Evolutionary conservation across 2,329 filamentous ascomycete species (phyloP).

Genomic region (Graphilbum fragrans): DNA sequence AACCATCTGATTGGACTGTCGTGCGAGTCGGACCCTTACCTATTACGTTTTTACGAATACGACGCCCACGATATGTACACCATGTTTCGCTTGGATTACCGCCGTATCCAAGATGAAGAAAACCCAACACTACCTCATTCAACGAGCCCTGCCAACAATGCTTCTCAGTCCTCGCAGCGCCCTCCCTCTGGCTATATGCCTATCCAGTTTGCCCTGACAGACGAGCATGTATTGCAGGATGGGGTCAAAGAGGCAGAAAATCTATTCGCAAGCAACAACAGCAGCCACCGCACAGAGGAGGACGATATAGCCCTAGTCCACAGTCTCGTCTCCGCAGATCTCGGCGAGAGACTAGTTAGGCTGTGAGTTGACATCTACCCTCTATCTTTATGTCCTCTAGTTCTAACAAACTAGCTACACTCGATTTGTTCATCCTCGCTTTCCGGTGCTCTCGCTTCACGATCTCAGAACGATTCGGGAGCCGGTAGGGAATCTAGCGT

Average conservation of each 20-base stretch:
- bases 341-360: slow-evolving; percentile 9
- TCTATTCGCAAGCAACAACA: slow-evolving; percentile 5
- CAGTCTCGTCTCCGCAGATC: slow-evolving; percentile 10
- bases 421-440: slow-evolving; percentile 11
- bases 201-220: slow-evolving; percentile 11
- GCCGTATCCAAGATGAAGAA: slow-evolving; percentile 10
- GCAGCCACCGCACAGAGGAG: slow-evolving; percentile 5
- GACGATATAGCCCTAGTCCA: slow-evolving; percentile 9
- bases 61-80: slow-evolving; percentile 11
- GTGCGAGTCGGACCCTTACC: slow-evolving; percentile 14
- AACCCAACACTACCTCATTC: no score
- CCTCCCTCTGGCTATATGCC: slow-evolving; percentile 8
- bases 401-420: slow-evolving; percentile 5
- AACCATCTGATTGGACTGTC: slow-evolving; percentile 13
- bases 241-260: slow-evolving; percentile 10
- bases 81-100: slow-evolving; percentile 15
- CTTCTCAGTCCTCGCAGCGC: not conserved
- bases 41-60: slow-evolving; percentile 13
- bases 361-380: slow-evolving; percentile 5
- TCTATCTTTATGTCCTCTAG: not conserved
- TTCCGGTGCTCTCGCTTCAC: slow-evolving; percentile 10
- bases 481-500: not conserved
- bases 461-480: slow-evolving; percentile 7
- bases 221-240: slow-evolving; percentile 14
- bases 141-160: not conserved